These are phyloP conservation scores for Trichoderma oligosporum DNA, from an alignment of 2,329 filamentous ascomycete species.

Conservation along the genomic window DNA sequence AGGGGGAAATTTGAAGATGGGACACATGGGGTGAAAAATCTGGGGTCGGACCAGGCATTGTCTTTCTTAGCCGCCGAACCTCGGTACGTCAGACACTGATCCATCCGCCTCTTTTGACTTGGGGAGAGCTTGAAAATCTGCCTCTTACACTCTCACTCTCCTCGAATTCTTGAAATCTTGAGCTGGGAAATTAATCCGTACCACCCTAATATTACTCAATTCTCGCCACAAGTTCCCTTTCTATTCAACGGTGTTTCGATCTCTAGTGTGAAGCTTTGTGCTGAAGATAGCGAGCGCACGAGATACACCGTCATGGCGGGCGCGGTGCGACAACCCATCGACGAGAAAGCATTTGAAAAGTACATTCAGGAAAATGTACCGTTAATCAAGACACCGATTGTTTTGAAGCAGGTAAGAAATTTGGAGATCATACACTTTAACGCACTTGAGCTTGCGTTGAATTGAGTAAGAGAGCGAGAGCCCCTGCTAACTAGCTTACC, in stretches of 20 bases:
- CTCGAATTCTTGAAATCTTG: background rate
- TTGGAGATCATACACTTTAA: too few species aligned
- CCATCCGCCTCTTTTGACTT: background rate
- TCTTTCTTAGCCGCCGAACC: constrained; percentile 9
- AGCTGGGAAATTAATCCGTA: background rate
- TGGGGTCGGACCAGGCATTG: background rate
- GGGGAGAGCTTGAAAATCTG: background rate
- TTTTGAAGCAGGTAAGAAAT: constrained; percentile 75
- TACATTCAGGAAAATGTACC: constrained; percentile 79
- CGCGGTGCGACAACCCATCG: constrained; percentile 83
- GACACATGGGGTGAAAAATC: constrained; percentile 3
- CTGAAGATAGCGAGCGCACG: background rate
- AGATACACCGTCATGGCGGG: constrained; percentile 65
- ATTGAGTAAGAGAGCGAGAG: background rate
- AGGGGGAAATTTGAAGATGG: background rate
- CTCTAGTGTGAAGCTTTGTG: background rate
- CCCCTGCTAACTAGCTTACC: constrained; percentile 8
- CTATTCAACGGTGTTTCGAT: background rate
- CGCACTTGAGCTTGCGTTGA: background rate
- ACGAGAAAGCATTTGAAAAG: constrained; percentile 70
- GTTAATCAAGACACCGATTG: constrained; percentile 74
- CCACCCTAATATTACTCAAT: too few species aligned
- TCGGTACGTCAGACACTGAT: constrained; percentile 11
- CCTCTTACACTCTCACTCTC: background rate
- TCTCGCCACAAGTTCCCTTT: background rate